phyloP scores from a whole-genome alignment of 257 asterid genomes.

The Fraxinus quadrangulata region DNA sequence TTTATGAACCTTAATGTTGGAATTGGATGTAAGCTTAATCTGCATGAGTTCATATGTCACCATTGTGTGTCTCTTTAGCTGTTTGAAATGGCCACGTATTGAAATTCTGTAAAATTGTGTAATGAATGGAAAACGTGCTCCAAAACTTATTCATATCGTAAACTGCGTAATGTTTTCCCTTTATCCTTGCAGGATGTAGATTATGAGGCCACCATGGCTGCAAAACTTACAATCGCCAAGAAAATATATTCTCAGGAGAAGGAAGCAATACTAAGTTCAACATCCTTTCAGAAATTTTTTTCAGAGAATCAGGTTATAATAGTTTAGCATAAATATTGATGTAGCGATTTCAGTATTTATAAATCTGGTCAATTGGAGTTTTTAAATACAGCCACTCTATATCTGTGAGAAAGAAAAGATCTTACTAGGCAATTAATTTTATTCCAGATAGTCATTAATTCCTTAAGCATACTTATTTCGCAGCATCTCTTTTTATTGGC shows the following conservation, averaged over 20 bases:
- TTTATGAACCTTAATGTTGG: not conserved
- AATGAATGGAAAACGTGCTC: not conserved
- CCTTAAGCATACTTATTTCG: not conserved
- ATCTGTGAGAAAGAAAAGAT: not conserved
- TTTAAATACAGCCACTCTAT: not conserved
- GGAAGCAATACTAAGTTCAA: slow-evolving; percentile 63
- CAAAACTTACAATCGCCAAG: slow-evolving; percentile 84
- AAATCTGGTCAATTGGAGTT: not conserved
- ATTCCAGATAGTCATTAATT: too few relatives aligned
- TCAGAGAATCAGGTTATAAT: slow-evolving; percentile 76
- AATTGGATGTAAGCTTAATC: not conserved
- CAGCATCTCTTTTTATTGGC: slow-evolving; percentile 23
- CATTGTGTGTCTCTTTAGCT: not conserved
- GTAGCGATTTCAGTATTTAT: not conserved
- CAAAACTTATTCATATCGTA: slow-evolving; percentile 1
- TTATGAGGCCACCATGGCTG: slow-evolving; percentile 86
- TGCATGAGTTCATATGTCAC: not conserved
- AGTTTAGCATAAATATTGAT: slow-evolving; percentile 4
- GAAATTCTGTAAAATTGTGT: not conserved
- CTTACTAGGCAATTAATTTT: not conserved
- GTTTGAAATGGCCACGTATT: not conserved
- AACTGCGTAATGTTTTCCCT: slow-evolving; percentile 1
- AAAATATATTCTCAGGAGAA: slow-evolving; percentile 75
- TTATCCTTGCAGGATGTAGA: slow-evolving; percentile 67
- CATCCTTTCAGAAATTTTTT: slow-evolving; percentile 66